phyloP scores from a whole-genome alignment of 2,329 filamentous ascomycete genomes.

The Ceratocystis papillata region DNA sequence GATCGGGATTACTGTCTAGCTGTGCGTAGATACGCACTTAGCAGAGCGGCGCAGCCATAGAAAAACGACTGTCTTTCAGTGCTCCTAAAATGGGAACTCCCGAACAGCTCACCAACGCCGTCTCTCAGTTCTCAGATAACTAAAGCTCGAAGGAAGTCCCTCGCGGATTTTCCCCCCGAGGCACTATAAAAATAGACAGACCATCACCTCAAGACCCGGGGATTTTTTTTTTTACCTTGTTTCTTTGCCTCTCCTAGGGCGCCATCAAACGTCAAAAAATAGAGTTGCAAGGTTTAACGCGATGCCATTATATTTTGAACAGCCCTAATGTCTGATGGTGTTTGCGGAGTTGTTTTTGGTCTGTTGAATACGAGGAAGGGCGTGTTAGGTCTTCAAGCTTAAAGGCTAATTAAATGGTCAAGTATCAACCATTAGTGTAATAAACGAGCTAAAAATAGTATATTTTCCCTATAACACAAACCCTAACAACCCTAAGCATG shows the following conservation, averaged over 20 bases:
- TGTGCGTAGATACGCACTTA: not conserved
- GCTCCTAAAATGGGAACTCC: no score
- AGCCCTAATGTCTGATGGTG: not conserved
- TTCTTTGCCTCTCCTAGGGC: no score
- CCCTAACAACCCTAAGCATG: not conserved
- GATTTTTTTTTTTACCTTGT: not conserved
- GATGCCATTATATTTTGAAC: not conserved
- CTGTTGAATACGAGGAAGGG: not conserved
- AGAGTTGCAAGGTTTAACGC: not conserved
- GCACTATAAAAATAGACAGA: no score
- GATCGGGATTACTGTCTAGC: not conserved
- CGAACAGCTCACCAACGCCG: no score
- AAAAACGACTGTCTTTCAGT: no score
- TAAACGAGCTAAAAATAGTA: not conserved
- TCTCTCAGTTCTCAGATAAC: no score
- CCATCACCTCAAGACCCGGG: no score
- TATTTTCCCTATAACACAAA: not conserved
- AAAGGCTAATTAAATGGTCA: not conserved
- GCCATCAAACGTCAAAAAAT: not conserved
- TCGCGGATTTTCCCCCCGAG: no score
- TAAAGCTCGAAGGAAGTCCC: no score
- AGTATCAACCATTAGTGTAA: not conserved
- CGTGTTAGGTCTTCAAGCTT: conserved; percentile 3
- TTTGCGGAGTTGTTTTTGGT: not conserved
- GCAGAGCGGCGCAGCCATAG: no score